Evolutionary conservation across 2,329 filamentous ascomycete genomes (phyloP), one percentile per base, ranked within the genome.

Genomic region (Apiospora koreana): DNA sequence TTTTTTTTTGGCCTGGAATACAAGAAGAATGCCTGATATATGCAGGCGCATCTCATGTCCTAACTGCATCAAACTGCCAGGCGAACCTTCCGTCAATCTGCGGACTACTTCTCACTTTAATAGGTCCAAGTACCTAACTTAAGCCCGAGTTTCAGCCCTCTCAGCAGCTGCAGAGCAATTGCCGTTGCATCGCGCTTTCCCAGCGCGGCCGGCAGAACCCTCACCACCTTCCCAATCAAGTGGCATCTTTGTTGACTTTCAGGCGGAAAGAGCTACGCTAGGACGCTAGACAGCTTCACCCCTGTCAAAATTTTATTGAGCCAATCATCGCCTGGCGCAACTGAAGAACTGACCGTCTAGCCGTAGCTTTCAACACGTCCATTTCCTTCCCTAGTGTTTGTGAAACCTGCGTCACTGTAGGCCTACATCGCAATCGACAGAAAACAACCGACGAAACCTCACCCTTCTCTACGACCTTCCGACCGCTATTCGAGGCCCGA

Each of bases 221-320:
- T 66, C 64, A 66, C 64, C 64, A 28, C 64, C 41, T 66, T 25
- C 64, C 42, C 5, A n/a, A 66, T 31, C 23, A 21, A 31, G 35
- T 58, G 18, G 25, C 7, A 5, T 38, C 54, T 69, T 69, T 69
- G 68, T 69, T 69, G 68, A 65, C 50, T 69, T 45, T 41, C 50
- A 41, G 42, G 64, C 41, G 45, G 66, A 54, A 68, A 35, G 43
- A 68, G 23, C 45, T 18, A 35, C 35, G 35, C 35, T 35, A 35
- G 8, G 35, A 35, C 66, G 62, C 68, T 62, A 50, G 31, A 67
- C 68, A 54, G 45, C 62, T 54, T 35, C 18, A 45, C 68, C 62
- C 68, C 67, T 69, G 67, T 42, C 67, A 69, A 62, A 69, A 69
- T 64, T 69, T 69, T 64, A 69, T 38, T 69, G 50, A 38, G 43